Evolutionary conservation across 495 filamentous ascomycete genomes (phyloP), one percentile per base, ranked within the genome.

Genomic region (Staphylotrichum longicolle): DNA sequence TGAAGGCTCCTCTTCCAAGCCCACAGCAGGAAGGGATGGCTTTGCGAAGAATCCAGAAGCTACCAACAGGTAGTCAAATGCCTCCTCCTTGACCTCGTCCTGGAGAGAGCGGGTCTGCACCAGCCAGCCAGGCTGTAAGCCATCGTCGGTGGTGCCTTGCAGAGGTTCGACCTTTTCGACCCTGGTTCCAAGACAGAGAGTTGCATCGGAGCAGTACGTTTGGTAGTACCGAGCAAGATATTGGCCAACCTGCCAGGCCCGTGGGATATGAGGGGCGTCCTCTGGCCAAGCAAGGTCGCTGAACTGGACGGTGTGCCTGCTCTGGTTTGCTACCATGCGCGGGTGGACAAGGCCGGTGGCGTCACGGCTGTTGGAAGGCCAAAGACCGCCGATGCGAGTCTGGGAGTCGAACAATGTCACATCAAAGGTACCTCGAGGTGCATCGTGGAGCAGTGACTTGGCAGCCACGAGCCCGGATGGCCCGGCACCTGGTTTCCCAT

Each of bases 401-500:
- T 83, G 78, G 35, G 79, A 72, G 42, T 96, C 91, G 65, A 91
- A 91, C 39, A 96, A 72, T 4, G 83, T 86, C 20, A 91, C 86
- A 6, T 76, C 70, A 69, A 92, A 92, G 7, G 76, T 77, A 9
- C 76, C 82, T n/a, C 63, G 62, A 2, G 82, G 80, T 34, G 69
- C 78, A 64, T 84, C 78, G 42, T 86, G 83, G 3, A 92, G 73
- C 8, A 96, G 80, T 0, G 86, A 88, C 72, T 93, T 95, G 61
- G 91, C 91, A 1, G 90, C 86, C 35, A 88, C 87, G 12, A 96
- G 83, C 4, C 91, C 91, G 27, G 89, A 86, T 2, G 91, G 90
- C 2, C 91, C 91, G 54, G 88, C 91, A 53, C 91, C 91, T 85
- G 46, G 54, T 1, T 5, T 5, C 30, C 7, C 3, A 40, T 44